phyloP scores from a whole-genome alignment of 306 rosid species.

The Arachis hypogaea region DNA sequence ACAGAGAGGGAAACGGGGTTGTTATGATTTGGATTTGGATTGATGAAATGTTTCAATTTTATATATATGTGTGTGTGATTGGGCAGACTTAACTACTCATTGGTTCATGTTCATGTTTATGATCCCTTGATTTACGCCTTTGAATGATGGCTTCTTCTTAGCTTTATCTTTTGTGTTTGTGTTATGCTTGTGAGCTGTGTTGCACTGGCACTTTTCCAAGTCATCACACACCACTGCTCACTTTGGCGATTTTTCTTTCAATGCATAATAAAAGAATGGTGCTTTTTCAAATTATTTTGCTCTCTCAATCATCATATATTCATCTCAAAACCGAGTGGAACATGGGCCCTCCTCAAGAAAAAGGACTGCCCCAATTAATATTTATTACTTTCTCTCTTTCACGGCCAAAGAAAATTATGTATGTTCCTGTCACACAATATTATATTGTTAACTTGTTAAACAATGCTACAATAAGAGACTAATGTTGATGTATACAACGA shows the following conservation, averaged over 20 bases:
- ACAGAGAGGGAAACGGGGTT: neutral
- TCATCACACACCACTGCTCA: constrained; percentile 36
- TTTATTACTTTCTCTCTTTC: neutral
- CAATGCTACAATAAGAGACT: neutral
- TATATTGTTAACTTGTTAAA: neutral
- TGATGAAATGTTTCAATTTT: too few relatives aligned
- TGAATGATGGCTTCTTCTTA: constrained; percentile 37
- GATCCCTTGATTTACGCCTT: constrained; percentile 68
- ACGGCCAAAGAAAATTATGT: neutral
- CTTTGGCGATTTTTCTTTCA: constrained; percentile 28
- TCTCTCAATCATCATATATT: constrained; percentile 18
- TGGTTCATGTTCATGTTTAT: constrained; percentile 34
- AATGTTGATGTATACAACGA: neutral
- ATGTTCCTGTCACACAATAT: neutral
- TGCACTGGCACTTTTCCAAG: constrained; percentile 51
- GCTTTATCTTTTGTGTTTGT: too few relatives aligned
- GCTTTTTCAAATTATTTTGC: constrained; percentile 19
- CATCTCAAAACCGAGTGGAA: constrained; percentile 23
- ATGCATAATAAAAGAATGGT: neutral
- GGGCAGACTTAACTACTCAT: constrained; percentile 25
- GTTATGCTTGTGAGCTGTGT: constrained; percentile 52
- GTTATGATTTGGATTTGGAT: constrained; percentile 19
- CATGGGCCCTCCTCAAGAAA: constrained; percentile 24
- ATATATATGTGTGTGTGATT: neutral
- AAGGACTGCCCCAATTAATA: neutral